Percentiles rank a stretch among this genome's conserved stretches.
phyloP scores from a whole-genome alignment of 2,329 filamentous ascomycete species.

The Microdochium paspali region DNA sequence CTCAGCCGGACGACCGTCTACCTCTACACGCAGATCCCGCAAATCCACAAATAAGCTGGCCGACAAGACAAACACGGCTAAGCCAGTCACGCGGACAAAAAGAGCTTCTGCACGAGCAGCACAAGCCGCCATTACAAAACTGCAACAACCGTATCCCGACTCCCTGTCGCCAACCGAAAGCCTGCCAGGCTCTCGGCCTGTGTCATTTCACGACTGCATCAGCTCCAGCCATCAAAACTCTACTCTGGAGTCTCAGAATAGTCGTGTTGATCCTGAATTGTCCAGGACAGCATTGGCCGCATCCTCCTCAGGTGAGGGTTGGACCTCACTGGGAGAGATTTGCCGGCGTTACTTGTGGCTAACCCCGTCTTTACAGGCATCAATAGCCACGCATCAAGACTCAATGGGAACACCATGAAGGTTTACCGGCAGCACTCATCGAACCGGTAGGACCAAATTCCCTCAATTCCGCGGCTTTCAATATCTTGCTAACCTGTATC shows the following conservation, averaged over 20 bases:
- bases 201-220: not conserved
- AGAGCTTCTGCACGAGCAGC: not conserved
- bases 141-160: conserved; percentile 1
- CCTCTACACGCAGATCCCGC: not conserved
- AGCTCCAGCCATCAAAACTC: not conserved
- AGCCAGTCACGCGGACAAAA: not conserved
- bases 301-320: conserved; percentile 14
- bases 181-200: not conserved
- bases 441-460: not conserved
- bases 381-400: not conserved
- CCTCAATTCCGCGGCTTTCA: not conserved
- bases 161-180: not conserved
- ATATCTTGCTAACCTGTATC: not conserved
- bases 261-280: not conserved
- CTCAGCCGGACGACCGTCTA: not conserved
- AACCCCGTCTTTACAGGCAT: conserved; percentile 10
- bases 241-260: not conserved
- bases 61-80: not conserved
- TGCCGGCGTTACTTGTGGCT: conserved; percentile 7
- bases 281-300: not conserved
- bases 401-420: not conserved
- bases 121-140: not conserved
- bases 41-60: not conserved
- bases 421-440: not conserved
- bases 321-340: conserved; percentile 6